Evolutionary conservation across 2,329 filamentous ascomycete genomes (phyloP), one percentile per base, ranked within the genome.

Genomic region (Colletotrichum sp.): DNA sequence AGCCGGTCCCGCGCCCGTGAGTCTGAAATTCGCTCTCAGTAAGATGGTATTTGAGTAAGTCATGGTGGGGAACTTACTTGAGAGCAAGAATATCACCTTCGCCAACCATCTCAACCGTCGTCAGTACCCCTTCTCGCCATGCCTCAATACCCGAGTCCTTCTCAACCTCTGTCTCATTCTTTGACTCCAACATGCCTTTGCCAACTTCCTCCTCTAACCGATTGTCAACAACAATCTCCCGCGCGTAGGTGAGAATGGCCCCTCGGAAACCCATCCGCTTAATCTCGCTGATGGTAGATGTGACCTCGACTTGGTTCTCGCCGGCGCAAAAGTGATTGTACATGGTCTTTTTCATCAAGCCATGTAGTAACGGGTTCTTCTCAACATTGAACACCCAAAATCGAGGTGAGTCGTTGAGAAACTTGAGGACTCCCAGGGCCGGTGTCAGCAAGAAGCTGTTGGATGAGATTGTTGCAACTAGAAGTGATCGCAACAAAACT

Each of bases 291-390:
- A 95, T 91, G 1, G 93, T 95, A 34, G 83, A 85, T 43, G 88
- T 87, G 2, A 98, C 93, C 84, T 98, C 94, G 2, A 82, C 80
- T 1, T 90, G 87, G 63, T 91, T 94, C 84, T 96, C 94, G 32
- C 96, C 96, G 0, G 95, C 95, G 83, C 96, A 98, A 85, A 98
- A 98, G 81, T 98, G 96, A 32, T 92, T 92, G 83, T 98, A 98
- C 80, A 98, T 96, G 0, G 95, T 97, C 82, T 93, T 91, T 83
- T 95, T 95, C 68, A 98, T 87, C 60, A 96, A 82, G 75, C 87
- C 91, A 65, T 92, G 90, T 15, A 98, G 89, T 2, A 96, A 61
- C 0, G 92, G 92, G 82, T 98, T 98, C 67, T 86, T 88, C 82
- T 98, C 95, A 6, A 95, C 93, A 82, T 93, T 93, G 72, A 97